Evolutionary conservation across 495 filamentous ascomycete species (phyloP).

Genomic region (Darksidea phi): DNA sequence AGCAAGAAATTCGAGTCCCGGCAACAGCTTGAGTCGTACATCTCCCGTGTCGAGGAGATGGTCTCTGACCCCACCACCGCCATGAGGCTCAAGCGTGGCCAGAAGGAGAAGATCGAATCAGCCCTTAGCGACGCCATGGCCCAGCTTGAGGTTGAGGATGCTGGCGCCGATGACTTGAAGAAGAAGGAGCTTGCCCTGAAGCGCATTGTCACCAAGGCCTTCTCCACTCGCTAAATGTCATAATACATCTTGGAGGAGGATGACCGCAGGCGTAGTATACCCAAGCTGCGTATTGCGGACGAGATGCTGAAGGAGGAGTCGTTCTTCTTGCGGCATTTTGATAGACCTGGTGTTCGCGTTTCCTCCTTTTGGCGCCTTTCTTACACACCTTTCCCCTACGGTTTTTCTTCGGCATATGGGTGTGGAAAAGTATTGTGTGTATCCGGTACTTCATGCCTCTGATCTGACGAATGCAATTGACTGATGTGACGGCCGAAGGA

Average conservation of each 20-base stretch:
- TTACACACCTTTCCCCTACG: conserved; percentile 2
- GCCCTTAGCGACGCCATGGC: conserved; percentile 83
- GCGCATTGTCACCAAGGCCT: conserved; percentile 95
- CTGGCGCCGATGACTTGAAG: conserved; percentile 90
- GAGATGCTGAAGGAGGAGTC: not conserved
- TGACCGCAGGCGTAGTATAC: not conserved
- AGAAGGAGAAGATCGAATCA: conserved; percentile 99
- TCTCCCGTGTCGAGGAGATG: conserved; percentile 97
- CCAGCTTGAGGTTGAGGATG: conserved; percentile 84
- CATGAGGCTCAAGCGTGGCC: conserved; percentile 95
- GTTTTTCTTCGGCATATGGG: not conserved
- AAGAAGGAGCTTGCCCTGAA: conserved; percentile 99
- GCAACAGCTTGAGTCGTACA: conserved; percentile 99
- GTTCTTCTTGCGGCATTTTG: conserved; percentile 23
- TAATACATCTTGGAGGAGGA: not conserved
- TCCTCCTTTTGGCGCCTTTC: conserved; percentile 7
- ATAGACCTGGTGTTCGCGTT: conserved; percentile 19
- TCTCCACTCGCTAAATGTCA: conserved; percentile 74
- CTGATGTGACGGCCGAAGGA: conserved; percentile 13
- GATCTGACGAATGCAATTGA: conserved; percentile 12
- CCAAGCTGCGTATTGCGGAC: not conserved
- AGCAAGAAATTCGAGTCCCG: conserved; percentile 98
- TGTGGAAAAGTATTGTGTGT: conserved; percentile 27
- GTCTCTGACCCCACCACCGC: conserved; percentile 93
- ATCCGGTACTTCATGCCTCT: conserved; percentile 16